Percentiles rank a stretch among this genome's conserved stretches.
Conservation (phyloP, 75 land plant species). For the Ceratopteris richardii region DNA sequence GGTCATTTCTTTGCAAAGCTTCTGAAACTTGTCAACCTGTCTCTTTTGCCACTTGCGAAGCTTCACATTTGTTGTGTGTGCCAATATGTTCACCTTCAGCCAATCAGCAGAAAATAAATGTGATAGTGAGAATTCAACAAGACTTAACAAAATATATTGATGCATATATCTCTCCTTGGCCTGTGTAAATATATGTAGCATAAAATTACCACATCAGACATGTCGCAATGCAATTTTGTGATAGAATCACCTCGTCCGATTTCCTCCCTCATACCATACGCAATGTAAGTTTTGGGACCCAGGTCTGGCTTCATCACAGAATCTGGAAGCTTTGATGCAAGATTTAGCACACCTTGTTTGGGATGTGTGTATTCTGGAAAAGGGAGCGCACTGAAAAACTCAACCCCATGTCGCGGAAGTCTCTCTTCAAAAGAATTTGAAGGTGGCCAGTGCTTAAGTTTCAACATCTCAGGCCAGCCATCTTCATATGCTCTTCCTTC, state of each 20-base stretch:
- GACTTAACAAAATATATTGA: background rate
- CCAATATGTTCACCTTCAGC: conserved; percentile 66
- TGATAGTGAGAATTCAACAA: background rate
- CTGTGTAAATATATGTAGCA: background rate
- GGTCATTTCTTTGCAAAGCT: conserved; percentile 8
- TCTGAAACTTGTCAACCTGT: conserved; percentile 19
- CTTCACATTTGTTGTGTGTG: conserved; percentile 48
- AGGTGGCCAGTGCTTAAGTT: conserved; percentile 95
- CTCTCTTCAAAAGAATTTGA: conserved; percentile 60
- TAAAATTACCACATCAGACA: conserved; percentile 70
- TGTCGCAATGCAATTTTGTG: conserved; percentile 87
- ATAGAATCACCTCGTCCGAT: conserved; percentile 94
- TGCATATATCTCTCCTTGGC: background rate
- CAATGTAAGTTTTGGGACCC: conserved; percentile 88
- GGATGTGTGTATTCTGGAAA: conserved; percentile 81
- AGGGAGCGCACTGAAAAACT: conserved; percentile 66
- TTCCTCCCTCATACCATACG: conserved; percentile 72
- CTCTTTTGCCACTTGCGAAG: conserved; percentile 14
- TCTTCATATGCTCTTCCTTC: conserved; percentile 50
- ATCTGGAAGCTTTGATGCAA: conserved; percentile 66
- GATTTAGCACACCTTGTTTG: conserved; percentile 56
- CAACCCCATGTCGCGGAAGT: conserved; percentile 75
- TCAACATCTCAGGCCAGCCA: conserved; percentile 80
- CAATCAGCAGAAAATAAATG: background rate
- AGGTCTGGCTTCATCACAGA: conserved; percentile 57